phyloP scores from a whole-genome alignment of 2,329 filamentous ascomycete genomes.

The Cadophora sp. region DNA sequence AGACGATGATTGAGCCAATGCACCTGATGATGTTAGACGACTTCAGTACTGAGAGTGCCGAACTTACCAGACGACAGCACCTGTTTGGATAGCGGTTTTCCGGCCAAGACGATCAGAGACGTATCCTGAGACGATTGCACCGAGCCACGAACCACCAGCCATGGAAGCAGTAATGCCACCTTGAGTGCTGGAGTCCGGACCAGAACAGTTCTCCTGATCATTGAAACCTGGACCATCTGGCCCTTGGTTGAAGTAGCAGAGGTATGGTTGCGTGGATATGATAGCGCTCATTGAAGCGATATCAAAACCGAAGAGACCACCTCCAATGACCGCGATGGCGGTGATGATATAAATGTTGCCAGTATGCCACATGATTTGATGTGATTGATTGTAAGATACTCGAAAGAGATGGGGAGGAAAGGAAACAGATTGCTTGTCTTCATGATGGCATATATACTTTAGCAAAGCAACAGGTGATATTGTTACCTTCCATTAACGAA shows the following conservation, averaged over 20 bases:
- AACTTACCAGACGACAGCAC: slow-evolving; percentile 52
- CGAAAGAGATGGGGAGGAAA: slow-evolving; percentile 8
- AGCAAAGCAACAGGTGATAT: slow-evolving; percentile 13
- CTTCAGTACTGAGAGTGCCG: background rate
- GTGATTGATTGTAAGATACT: background rate
- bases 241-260: slow-evolving; percentile 54
- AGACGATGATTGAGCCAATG: slow-evolving; percentile 65
- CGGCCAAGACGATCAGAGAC: slow-evolving; percentile 63
- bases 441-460: background rate
- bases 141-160: slow-evolving; percentile 72
- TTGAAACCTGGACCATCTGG: slow-evolving; percentile 35
- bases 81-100: slow-evolving; percentile 55
- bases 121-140: slow-evolving; percentile 60
- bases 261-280: slow-evolving; percentile 56
- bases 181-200: slow-evolving; percentile 58
- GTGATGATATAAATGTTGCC: slow-evolving; percentile 38
- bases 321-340: slow-evolving; percentile 36
- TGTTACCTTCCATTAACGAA: background rate
- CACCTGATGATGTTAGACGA: slow-evolving; percentile 50
- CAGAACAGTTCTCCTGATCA: slow-evolving; percentile 55
- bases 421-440: background rate
- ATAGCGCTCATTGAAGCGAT: slow-evolving; percentile 64
- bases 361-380: slow-evolving; percentile 28
- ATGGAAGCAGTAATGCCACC: slow-evolving; percentile 73
- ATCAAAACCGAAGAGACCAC: slow-evolving; percentile 51